Percentiles rank a stretch among this genome's conserved stretches.
These are phyloP conservation scores for Pulveroboletus ravenelii DNA, from an alignment of 768 basidiomycete species.

Conservation along the genomic window DNA sequence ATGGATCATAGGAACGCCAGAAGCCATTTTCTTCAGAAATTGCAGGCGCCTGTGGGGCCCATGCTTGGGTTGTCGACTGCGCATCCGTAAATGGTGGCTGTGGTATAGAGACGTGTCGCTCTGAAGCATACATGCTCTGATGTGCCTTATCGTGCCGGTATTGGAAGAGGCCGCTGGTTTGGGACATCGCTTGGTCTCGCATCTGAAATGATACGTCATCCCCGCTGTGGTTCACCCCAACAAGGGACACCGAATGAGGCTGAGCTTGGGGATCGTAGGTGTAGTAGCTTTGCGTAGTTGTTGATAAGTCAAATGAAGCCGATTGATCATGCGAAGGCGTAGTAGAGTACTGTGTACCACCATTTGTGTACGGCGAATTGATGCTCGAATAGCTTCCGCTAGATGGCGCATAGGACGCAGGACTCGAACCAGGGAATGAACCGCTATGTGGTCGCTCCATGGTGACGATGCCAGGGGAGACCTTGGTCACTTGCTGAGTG, in stretches of 20 bases:
- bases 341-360: slow-evolving; percentile 12
- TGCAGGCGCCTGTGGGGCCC: slow-evolving; percentile 16
- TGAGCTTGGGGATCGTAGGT: slow-evolving; percentile 17
- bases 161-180: slow-evolving; percentile 12
- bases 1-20: slow-evolving; percentile 26
- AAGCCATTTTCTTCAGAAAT: slow-evolving; percentile 17
- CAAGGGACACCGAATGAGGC: slow-evolving; percentile 18
- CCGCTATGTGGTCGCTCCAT: slow-evolving; percentile 23
- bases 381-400: slow-evolving; percentile 23
- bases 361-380: slow-evolving; percentile 23
- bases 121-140: slow-evolving; percentile 19
- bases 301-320: slow-evolving; percentile 19
- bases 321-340: slow-evolving; percentile 23
- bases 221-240: slow-evolving; percentile 10
- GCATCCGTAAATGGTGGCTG: slow-evolving; percentile 17
- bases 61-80: slow-evolving; percentile 12
- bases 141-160: slow-evolving; percentile 25
- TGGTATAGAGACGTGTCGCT: slow-evolving; percentile 19
- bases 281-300: slow-evolving; percentile 18
- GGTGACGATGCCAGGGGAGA: neutral
- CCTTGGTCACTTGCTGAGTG: slow-evolving; percentile 10
- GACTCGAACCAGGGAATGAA: slow-evolving; percentile 19
- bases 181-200: slow-evolving; percentile 16
- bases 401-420: slow-evolving; percentile 23
- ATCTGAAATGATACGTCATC: slow-evolving; percentile 19